phyloP scores from a whole-genome alignment of 306 rosid species.

The Hippophae rhamnoides region DNA sequence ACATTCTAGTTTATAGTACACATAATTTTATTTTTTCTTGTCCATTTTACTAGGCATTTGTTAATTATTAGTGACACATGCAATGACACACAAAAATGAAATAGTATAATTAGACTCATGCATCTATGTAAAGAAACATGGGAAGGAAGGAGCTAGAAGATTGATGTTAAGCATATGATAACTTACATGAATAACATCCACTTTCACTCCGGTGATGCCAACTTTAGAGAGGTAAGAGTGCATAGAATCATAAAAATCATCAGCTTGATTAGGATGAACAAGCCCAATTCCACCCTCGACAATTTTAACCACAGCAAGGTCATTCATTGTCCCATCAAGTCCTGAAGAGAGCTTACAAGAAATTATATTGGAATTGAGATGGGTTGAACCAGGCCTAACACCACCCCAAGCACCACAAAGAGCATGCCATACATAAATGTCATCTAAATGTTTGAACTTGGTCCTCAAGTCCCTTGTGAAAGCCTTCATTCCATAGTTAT shows the following conservation, averaged over 20 bases:
- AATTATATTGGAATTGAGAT: slow-evolving; percentile 33
- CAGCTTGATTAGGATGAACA: slow-evolving; percentile 69
- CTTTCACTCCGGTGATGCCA: slow-evolving; percentile 77
- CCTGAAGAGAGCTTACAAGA: slow-evolving; percentile 66
- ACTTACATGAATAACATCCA: slow-evolving; percentile 76
- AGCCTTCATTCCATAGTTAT: slow-evolving; percentile 56
- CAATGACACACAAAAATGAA: too few species aligned
- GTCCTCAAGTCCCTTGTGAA: slow-evolving; percentile 64
- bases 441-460: slow-evolving; percentile 58
- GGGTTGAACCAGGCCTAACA: slow-evolving; percentile 69
- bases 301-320: slow-evolving; percentile 65
- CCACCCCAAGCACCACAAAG: slow-evolving; percentile 94
- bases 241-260: slow-evolving; percentile 59
- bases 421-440: slow-evolving; percentile 82
- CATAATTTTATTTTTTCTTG: too few species aligned
- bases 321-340: slow-evolving; percentile 64
- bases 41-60: too few species aligned
- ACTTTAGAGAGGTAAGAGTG: slow-evolving; percentile 64
- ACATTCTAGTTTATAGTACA: too few species aligned
- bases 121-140: background rate
- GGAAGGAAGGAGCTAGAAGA: background rate
- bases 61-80: too few species aligned
- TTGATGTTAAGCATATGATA: background rate
- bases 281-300: slow-evolving; percentile 66
- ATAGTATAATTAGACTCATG: background rate